These are phyloP conservation scores for Bipolaris oryzae DNA, from an alignment of 2,329 filamentous ascomycete species.

Conservation along the genomic window DNA sequence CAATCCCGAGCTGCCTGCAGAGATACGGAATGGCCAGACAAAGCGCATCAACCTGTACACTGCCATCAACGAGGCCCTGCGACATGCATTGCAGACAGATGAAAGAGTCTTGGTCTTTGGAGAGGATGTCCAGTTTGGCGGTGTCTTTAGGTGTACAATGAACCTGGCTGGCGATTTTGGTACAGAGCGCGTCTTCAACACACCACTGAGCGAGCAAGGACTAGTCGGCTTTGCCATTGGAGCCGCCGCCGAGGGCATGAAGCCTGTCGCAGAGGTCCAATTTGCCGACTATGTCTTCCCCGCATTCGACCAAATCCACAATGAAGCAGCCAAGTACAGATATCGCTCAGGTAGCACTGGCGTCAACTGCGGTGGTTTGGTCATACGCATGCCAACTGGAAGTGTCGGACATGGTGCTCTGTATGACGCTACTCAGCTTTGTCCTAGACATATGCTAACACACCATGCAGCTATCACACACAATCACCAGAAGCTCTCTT, in stretches of 20 bases:
- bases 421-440: constrained; percentile 44
- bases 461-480: constrained; percentile 69
- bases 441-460: constrained; percentile 10
- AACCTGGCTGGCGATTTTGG: constrained; percentile 88
- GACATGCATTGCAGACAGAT: constrained; percentile 80
- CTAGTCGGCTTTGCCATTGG: constrained; percentile 94
- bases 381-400: constrained; percentile 88
- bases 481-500: constrained; percentile 90
- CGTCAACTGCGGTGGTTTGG: constrained; percentile 71
- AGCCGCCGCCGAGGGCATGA: constrained; percentile 87
- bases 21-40: constrained; percentile 70
- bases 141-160: constrained; percentile 94
- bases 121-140: constrained; percentile 95
- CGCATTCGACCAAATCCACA: constrained; percentile 92
- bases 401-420: constrained; percentile 87
- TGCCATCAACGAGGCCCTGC: constrained; percentile 87
- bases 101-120: constrained; percentile 90
- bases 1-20: constrained; percentile 72
- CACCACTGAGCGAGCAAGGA: constrained; percentile 90
- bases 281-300: constrained; percentile 95
- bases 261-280: constrained; percentile 91
- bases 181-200: constrained; percentile 91
- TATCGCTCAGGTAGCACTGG: constrained; percentile 70
- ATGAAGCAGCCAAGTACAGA: constrained; percentile 87
- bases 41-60: constrained; percentile 94